Evolutionary conservation across 164 flowering plant genomes (phyloP), one percentile per base, ranked within the genome.

Genomic region (Chimonanthus praecox): DNA sequence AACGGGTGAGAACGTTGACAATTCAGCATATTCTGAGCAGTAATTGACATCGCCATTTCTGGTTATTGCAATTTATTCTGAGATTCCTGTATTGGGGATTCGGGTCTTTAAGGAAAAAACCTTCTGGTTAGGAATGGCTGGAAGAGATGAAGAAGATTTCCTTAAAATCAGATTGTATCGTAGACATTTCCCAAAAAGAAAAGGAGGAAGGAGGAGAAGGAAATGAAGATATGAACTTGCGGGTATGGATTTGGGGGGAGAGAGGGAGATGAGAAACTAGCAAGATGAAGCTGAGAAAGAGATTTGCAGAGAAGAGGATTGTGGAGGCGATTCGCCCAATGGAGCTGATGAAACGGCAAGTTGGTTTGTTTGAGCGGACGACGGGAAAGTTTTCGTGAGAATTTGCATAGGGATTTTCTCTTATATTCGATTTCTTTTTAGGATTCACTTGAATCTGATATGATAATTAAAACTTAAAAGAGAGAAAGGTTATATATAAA

Each of bases 1-100:
- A 64, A 45, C 11, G 47, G 60, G 1, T 54, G 60, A 50, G 49
- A 58, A 3, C 63, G 67, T 4, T 80, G 47, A 65, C 69, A 69
- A 5, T 64, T 64, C 58, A 75, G 65, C 20, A 73, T 76, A 9
- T 78, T 80, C 46, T 73, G 80, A 73, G 74, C 71, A 62, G 79
- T n/a, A 68, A 73, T 50, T 67, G 83, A 78, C 78, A 78, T 80
- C 15, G 68, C 64, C 43, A 58, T 71, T 48, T 50, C 71, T 43
- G 18, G 6, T 7, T 49, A 49, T 13, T 8, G 21, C 13, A 47
- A 15, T 15, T 7, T 5, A 9, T 62, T 72, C 5, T 15, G 7
- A 49, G 10, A 3, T 54, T 54, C 15, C 15, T 10, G 15, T 10
- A 16, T 3, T 54, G 60, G 16, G n/a, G 5, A 15, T 13, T 10